These are phyloP conservation scores for Panicum miliaceum DNA, from an alignment of 176 grass and related monocot genomes.

Conservation along the genomic window DNA sequence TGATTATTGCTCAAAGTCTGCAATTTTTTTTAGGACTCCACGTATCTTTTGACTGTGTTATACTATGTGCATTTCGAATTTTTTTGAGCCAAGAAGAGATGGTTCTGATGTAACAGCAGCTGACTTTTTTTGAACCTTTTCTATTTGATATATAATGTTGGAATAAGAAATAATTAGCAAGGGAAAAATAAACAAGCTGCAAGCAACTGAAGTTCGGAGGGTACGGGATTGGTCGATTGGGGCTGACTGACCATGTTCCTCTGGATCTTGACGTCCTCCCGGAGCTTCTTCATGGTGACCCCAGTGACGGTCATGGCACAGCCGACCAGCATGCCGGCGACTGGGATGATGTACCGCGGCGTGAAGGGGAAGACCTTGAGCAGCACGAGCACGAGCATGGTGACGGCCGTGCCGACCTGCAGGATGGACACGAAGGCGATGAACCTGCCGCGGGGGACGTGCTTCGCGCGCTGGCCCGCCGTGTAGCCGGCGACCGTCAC, in stretches of 20 bases:
- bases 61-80: neutral
- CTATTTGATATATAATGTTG: too few species aligned
- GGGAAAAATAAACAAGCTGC: neutral
- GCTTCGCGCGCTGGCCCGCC: too few species aligned
- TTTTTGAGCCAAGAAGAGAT: neutral
- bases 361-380: neutral
- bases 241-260: too few species aligned
- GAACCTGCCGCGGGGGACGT: too few species aligned
- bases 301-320: neutral
- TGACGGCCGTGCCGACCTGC: too few species aligned
- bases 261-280: constrained; percentile 4
- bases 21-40: neutral
- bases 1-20: too few species aligned
- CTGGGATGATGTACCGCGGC: too few species aligned
- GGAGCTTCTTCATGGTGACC: constrained; percentile 41
- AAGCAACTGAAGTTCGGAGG: neutral
- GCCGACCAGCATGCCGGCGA: too few species aligned
- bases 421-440: too few species aligned
- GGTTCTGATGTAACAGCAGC: neutral
- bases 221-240: too few species aligned
- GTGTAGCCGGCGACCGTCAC: neutral
- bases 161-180: too few species aligned
- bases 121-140: neutral
- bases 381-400: too few species aligned
- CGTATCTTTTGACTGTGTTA: neutral